Percentiles rank a stretch among this genome's conserved stretches.
phyloP scores from a whole-genome alignment of 768 basidiomycete species.

The Cystobasidium tubakii region DNA sequence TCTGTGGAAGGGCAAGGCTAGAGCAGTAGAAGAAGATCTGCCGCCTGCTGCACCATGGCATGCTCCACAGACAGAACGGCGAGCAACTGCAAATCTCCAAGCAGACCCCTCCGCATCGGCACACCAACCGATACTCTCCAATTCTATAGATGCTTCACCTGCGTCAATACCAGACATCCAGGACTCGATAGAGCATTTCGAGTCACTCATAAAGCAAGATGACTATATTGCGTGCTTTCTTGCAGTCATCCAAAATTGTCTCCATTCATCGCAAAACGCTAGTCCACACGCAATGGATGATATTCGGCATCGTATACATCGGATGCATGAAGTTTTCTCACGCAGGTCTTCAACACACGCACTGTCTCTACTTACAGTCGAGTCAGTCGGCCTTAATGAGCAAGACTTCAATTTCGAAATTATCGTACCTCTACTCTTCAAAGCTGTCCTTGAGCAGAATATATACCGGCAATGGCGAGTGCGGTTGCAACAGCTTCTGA shows the following conservation, averaged over 20 bases:
- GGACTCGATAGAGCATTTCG: neutral
- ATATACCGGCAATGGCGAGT: neutral
- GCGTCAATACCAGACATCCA: neutral
- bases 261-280: neutral
- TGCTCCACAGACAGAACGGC: neutral
- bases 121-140: neutral
- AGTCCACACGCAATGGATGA: neutral
- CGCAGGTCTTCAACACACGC: neutral
- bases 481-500: neutral
- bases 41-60: neutral
- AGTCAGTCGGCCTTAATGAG: neutral
- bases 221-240: neutral
- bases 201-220: neutral
- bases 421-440: neutral
- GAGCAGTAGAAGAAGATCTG: slow-evolving; percentile 7
- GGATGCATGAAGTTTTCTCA: neutral
- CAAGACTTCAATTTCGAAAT: neutral
- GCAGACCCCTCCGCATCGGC: neutral
- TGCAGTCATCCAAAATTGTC: neutral
- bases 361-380: neutral
- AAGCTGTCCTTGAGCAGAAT: neutral
- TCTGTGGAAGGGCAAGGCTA: slow-evolving; percentile 32
- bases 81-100: neutral
- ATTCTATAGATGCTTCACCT: neutral
- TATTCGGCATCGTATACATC: neutral